phyloP scores from a whole-genome alignment of 2,329 filamentous ascomycete genomes.

The Diaporthe vexans region DNA sequence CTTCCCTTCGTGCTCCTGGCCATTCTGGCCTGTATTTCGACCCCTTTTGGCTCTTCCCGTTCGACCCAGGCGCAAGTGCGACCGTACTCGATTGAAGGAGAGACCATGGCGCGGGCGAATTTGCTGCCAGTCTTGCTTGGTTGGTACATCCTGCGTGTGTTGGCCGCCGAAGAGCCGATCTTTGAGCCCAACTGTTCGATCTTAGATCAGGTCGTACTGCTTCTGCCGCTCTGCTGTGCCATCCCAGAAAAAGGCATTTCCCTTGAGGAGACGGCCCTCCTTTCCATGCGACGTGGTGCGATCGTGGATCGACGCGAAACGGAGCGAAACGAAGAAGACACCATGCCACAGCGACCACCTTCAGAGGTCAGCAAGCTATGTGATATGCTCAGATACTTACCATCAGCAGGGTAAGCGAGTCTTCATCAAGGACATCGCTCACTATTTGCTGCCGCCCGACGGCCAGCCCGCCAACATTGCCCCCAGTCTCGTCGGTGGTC shows the following conservation, averaged over 20 bases:
- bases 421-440: conserved; percentile 98
- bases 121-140: background rate
- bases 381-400: conserved; percentile 33
- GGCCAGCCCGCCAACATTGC: conserved; percentile 78
- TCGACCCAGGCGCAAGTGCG: conserved; percentile 20
- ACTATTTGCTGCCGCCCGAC: conserved; percentile 88
- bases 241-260: conserved; percentile 43
- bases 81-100: background rate
- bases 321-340: conserved; percentile 3
- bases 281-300: background rate
- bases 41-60: background rate
- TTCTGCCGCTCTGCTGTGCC: conserved; percentile 41
- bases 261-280: background rate
- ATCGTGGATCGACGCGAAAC: conserved; percentile 8
- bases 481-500: conserved; percentile 80
- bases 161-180: conserved; percentile 6
- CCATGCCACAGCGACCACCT: conserved; percentile 12
- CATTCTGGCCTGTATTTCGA: conserved; percentile 16
- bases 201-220: conserved; percentile 28
- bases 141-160: background rate
- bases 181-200: conserved; percentile 28
- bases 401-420: conserved; percentile 82
- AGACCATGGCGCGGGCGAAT: background rate
- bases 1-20: background rate
- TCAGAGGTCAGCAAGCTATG: background rate